Conservation (phyloP, 176 grass and related monocot species). For the Aechmea fasciata region DNA sequence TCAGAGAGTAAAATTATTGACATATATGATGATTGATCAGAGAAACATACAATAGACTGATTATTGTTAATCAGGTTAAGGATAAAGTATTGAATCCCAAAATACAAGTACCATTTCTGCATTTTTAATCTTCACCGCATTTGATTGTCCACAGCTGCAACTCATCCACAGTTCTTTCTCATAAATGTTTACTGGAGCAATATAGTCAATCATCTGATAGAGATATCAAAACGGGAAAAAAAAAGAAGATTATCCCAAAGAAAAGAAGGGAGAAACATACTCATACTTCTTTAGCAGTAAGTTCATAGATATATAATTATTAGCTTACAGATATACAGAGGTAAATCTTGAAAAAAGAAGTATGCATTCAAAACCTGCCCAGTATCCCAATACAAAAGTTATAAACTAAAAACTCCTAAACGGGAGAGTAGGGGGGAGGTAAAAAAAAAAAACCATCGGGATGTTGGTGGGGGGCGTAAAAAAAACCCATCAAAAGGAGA, state of each 20-base stretch:
- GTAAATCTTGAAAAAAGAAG: background rate
- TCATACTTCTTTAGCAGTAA: background rate
- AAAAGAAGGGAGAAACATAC: background rate
- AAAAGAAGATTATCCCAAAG: background rate
- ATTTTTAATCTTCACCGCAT: constrained; percentile 26
- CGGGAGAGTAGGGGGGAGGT: no score
- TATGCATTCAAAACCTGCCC: background rate
- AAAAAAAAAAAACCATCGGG: no score
- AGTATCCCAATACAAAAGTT: background rate
- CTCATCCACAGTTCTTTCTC: constrained; percentile 24
- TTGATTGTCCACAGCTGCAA: constrained; percentile 25
- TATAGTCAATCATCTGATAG: constrained; percentile 37
- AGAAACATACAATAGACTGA: background rate
- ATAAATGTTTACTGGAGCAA: constrained; percentile 29
- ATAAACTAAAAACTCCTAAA: background rate
- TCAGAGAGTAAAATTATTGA: no score
- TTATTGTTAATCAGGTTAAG: background rate
- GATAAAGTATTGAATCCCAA: constrained; percentile 13
- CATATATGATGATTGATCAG: no score
- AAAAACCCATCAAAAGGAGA: no score
- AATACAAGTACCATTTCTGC: constrained; percentile 44
- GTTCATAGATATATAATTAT: background rate
- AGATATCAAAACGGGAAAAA: background rate
- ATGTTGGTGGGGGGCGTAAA: no score
- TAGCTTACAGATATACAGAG: background rate